A percentile compares a stretch with the other conserved stretches of the same genome.
Conservation (phyloP, 108 stramenopile genomes). For the Nannochloropsis granulata region DNA sequence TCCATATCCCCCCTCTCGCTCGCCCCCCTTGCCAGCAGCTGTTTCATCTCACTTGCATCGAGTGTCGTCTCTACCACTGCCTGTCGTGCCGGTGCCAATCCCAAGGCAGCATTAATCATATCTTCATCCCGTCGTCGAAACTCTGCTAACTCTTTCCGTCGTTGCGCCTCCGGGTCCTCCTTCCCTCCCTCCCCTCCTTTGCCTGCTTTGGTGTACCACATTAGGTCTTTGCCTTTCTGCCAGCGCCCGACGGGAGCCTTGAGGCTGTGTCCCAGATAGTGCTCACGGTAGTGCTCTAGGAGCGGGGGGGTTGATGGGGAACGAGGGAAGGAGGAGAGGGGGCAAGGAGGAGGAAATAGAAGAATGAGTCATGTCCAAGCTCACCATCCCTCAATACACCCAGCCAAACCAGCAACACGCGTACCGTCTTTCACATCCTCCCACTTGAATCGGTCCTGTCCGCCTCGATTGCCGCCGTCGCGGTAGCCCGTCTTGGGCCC, state of each 20-base stretch:
- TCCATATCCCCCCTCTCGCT: background rate
- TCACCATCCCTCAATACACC: background rate
- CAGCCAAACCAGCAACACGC: background rate
- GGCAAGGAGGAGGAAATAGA: background rate
- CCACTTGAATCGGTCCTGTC: slow-evolving; percentile 21
- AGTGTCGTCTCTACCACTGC: background rate
- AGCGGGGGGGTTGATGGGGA: background rate
- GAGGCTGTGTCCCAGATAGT: slow-evolving; percentile 9
- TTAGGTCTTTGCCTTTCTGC: slow-evolving; percentile 20
- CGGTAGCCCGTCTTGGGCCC: background rate
- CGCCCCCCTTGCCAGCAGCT: background rate
- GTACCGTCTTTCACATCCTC: slow-evolving; percentile 10
- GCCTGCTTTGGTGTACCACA: slow-evolving; percentile 9
- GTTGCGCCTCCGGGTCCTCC: background rate
- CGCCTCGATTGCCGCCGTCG: slow-evolving; percentile 8
- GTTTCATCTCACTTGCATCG: background rate
- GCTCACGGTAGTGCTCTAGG: slow-evolving; percentile 18
- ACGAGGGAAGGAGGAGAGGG: background rate
- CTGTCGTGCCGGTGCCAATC: background rate
- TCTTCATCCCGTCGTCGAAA: slow-evolving; percentile 4
- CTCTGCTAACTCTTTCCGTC: background rate
- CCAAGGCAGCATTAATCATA: slow-evolving; percentile 7
- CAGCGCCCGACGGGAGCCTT: slow-evolving; percentile 12
- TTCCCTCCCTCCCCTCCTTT: background rate
- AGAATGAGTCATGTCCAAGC: background rate